Evolutionary conservation across 768 basidiomycete species (phyloP), one percentile per base, ranked within the genome.

Genomic region (Tulasnella sp.): DNA sequence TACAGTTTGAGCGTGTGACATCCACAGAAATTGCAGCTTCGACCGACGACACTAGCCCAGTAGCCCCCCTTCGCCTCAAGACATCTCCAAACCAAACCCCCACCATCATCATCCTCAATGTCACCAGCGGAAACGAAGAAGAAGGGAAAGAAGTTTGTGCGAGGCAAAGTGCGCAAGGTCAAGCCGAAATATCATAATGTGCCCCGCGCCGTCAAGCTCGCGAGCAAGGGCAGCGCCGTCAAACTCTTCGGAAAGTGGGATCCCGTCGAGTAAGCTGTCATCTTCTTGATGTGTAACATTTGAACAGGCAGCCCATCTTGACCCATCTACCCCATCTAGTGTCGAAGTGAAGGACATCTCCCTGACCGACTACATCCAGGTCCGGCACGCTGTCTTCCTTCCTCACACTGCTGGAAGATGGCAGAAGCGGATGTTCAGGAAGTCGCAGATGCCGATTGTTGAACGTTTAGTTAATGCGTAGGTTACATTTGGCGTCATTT

Each of bases 191-290:
- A 56, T 45, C 22, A 49, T 9, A 64, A 53, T 50, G 85, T 92
- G 62, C 88, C 88, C 53, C 87, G 75, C 74, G 87, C 89, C 59
- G 78, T 92, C 69, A 84, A 87, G 62, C 87, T 74, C 72, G 76
- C 89, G 66, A 87, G 84, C 63, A 80, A 79, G 72, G 88, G 90
- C 66, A 71, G 70, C 49, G 67, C 68, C 61, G 82, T 98, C 70
- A 96, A 94, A 76, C 84, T 99, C 63, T 99, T 99, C 71, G 92
- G 92, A 70, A 93, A 93, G 78, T 99, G 96, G 96, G 93, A 97
- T 59, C 87, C 92, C 63, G 85, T 91, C 70, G 92, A 92, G 93
- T 96, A 79, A 74, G 91, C 80, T 15, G 41, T 49, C 24, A 53
- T 48, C 29, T 45, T 54, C 55, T 38, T 4, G 19, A 8, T 49